Evolutionary conservation across 1,284 basidiomycete genomes (phyloP), one percentile per base, ranked within the genome.

Genomic region (Puccinia novopanici): DNA sequence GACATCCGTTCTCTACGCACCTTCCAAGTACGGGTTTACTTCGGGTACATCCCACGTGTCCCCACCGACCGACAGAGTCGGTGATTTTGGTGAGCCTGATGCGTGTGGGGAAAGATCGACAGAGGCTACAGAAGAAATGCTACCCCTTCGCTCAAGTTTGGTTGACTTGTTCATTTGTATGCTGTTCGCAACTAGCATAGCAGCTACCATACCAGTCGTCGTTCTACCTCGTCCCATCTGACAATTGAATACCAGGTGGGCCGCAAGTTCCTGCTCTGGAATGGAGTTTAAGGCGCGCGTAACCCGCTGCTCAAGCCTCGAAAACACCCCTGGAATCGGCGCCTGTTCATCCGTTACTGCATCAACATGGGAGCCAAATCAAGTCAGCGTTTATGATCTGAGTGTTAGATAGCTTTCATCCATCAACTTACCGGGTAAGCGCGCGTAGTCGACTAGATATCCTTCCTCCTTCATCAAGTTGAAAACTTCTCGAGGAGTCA

Each of bases 281-380:
- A 89, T 89, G 71, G 89, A 87, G 0, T 89, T 86, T 59, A 93
- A 86, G 12, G 92, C 92, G 5, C 87, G 86, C 52, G 88, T 89
- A 6, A 97, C 89, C 30, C 94, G 90, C 48, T 90, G 89, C 42
- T 95, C 88, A 61, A 98, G 88, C 78, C 92, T 90, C 50, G 89
- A 90, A 45, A 97, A 89, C 8, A 93, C 93, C 55, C 89, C 91
- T 0, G 95, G 95, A 19, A 98, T 88, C 0, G 95, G 95, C 0
- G 95, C 94, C 87, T 96, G 95, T 86, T 98, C 95, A 84, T 98
- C 95, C 17, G 94, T 98, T 48, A 85, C 93, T 94, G 85, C 6
- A 52, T n/a, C 24, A 63, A 40, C 13, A 22, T 71, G 59, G n/a
- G n/a, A 54, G 17, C n/a, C 13, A 52, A 57, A 48, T 5, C 55